Evolutionary conservation across 2,329 filamentous ascomycete genomes (phyloP).

Genomic region (Cladophialophora immunda): DNA sequence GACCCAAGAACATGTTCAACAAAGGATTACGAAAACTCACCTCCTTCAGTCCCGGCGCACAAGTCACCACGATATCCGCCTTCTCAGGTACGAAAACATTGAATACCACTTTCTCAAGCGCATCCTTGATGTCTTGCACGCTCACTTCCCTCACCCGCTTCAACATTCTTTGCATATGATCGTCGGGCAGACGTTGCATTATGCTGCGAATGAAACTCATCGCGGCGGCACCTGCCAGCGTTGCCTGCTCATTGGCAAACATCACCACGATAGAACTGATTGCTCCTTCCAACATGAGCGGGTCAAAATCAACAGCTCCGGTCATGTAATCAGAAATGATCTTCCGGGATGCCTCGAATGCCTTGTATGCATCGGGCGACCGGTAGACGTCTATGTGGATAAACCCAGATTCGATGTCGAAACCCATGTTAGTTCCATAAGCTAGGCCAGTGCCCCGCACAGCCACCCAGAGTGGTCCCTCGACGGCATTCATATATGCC

Average conservation of each 20-base stretch:
- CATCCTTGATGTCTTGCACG: slow-evolving; percentile 77
- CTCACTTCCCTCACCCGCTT: slow-evolving; percentile 78
- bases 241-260: slow-evolving; percentile 88
- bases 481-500: slow-evolving; percentile 89
- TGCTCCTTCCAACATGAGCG: slow-evolving; percentile 84
- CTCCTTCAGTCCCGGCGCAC: slow-evolving; percentile 83
- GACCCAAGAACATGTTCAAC: background rate
- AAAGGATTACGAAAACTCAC: slow-evolving; percentile 60
- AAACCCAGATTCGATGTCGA: slow-evolving; percentile 79
- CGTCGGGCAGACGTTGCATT: slow-evolving; percentile 75
- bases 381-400: slow-evolving; percentile 88
- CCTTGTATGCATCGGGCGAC: slow-evolving; percentile 87
- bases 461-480: slow-evolving; percentile 92
- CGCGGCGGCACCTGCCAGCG: slow-evolving; percentile 80
- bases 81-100: slow-evolving; percentile 81
- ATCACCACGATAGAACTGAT: slow-evolving; percentile 87
- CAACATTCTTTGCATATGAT: slow-evolving; percentile 81
- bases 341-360: slow-evolving; percentile 77
- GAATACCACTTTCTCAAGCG: slow-evolving; percentile 77
- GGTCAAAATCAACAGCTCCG: slow-evolving; percentile 77
- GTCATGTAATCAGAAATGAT: slow-evolving; percentile 78
- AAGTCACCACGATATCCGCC: slow-evolving; percentile 88
- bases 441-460: slow-evolving; percentile 93
- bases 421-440: slow-evolving; percentile 83
- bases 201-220: slow-evolving; percentile 85